A percentile compares a stretch with the other conserved stretches of the same genome.
These are phyloP conservation scores for Xylaria sp. DNA, from an alignment of 2,329 filamentous ascomycete genomes.

Conservation along the genomic window DNA sequence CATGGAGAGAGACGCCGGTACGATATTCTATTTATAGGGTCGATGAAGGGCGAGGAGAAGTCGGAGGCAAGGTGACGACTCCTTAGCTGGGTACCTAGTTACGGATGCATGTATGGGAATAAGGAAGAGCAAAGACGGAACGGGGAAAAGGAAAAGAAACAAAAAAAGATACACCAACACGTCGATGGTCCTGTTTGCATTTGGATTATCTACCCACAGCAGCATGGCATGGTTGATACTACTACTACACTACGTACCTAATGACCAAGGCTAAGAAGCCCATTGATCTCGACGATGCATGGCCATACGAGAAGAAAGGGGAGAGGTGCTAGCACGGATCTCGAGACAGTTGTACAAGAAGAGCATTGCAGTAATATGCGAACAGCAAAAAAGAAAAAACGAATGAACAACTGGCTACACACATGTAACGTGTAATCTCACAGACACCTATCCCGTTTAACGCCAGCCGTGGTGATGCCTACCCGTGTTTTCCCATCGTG, in stretches of 20 bases:
- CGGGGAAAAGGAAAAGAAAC: background rate
- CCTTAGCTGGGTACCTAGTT: background rate
- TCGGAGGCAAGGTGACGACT: constrained; percentile 6
- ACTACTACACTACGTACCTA: constrained; percentile 7
- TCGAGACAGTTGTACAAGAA: too few relatives aligned
- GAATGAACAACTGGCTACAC: too few relatives aligned
- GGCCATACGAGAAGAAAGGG: background rate
- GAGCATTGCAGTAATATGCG: too few relatives aligned
- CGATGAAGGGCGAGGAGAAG: background rate
- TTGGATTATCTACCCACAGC: background rate
- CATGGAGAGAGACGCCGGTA: too few relatives aligned
- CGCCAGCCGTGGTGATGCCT: too few relatives aligned
- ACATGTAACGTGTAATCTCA: too few relatives aligned
- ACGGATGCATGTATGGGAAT: constrained; percentile 2
- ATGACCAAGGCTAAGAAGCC: constrained; percentile 3
- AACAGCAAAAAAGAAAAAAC: too few relatives aligned
- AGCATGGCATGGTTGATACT: too few relatives aligned
- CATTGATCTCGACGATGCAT: background rate
- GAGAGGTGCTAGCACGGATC: too few relatives aligned
- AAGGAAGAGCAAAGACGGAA: background rate
- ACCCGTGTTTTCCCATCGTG: too few relatives aligned
- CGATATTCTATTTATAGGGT: too few relatives aligned
- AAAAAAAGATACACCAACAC: constrained; percentile 1
- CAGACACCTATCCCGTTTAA: too few relatives aligned
- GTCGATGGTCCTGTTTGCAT: background rate